These are phyloP conservation scores for Rugonectria rugulosa DNA, from an alignment of 2,329 filamentous ascomycete genomes.

Conservation along the genomic window DNA sequence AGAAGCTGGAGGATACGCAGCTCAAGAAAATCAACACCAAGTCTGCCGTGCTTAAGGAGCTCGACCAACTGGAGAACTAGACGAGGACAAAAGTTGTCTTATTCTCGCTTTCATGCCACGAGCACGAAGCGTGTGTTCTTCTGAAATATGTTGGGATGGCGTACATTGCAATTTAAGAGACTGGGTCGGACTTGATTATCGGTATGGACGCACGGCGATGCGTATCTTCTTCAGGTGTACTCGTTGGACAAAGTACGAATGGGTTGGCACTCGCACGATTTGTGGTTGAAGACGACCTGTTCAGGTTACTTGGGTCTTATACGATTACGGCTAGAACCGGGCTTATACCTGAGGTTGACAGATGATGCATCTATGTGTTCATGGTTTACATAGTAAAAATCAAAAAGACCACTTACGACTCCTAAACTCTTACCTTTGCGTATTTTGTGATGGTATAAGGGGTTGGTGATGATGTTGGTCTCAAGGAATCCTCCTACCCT, in stretches of 20 bases:
- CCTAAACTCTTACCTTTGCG: no score
- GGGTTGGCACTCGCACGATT: slow-evolving; percentile 14
- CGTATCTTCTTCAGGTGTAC: slow-evolving; percentile 12
- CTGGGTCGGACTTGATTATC: slow-evolving; percentile 6
- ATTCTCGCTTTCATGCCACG: neutral
- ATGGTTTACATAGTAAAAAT: neutral
- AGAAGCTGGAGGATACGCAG: slow-evolving; percentile 98
- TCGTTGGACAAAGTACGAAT: slow-evolving; percentile 19
- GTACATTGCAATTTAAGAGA: slow-evolving; percentile 10
- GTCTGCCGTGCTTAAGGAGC: slow-evolving; percentile 80
- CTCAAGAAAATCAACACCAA: slow-evolving; percentile 98
- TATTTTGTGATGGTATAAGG: no score
- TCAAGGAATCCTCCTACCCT: no score
- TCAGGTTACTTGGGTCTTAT: neutral
- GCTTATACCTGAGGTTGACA: neutral
- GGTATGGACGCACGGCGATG: neutral
- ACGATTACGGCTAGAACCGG: neutral
- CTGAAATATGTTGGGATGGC: neutral
- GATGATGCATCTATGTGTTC: neutral
- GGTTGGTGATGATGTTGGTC: no score
- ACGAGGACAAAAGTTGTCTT: neutral
- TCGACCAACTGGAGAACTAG: slow-evolving; percentile 63
- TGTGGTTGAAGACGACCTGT: neutral
- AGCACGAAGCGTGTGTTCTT: neutral
- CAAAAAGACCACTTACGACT: neutral